These are phyloP conservation scores for Melocanna baccifera DNA, from an alignment of 176 grass and related monocot species.

Conservation along the genomic window DNA sequence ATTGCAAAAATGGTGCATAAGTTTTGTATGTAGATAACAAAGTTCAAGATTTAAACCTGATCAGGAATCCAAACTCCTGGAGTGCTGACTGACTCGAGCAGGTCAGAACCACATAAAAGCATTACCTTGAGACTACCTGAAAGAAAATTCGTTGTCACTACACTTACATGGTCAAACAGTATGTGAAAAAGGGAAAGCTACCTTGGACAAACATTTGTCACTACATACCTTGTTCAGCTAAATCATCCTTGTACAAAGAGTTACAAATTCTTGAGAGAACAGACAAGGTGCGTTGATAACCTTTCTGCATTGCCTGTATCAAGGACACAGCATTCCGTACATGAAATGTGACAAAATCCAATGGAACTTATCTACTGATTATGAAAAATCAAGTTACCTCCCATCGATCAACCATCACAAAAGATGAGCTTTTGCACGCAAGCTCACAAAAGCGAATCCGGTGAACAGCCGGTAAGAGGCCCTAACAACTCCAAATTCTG, in stretches of 20 bases:
- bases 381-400: slow-evolving; percentile 57
- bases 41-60: slow-evolving; percentile 40
- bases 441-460: slow-evolving; percentile 64
- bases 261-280: slow-evolving; percentile 56
- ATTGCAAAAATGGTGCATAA: neutral
- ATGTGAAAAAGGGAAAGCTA: neutral
- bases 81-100: slow-evolving; percentile 63
- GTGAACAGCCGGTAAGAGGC: slow-evolving; percentile 52
- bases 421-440: slow-evolving; percentile 61
- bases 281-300: slow-evolving; percentile 67
- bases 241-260: slow-evolving; percentile 41
- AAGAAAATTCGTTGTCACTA: neutral
- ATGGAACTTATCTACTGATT: neutral
- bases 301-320: slow-evolving; percentile 63
- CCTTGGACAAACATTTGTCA: neutral
- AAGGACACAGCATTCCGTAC: neutral
- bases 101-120: slow-evolving; percentile 90
- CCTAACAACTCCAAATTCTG: slow-evolving; percentile 37
- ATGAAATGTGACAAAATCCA: neutral
- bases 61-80: slow-evolving; percentile 88
- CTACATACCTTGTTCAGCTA: slow-evolving; percentile 50
- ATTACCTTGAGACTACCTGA: slow-evolving; percentile 63
- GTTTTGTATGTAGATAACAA: neutral
- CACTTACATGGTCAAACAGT: neutral
- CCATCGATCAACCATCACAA: slow-evolving; percentile 90